These are phyloP conservation scores for Cyclocybe cylindracea DNA, from an alignment of 768 basidiomycete species.

Conservation along the genomic window DNA sequence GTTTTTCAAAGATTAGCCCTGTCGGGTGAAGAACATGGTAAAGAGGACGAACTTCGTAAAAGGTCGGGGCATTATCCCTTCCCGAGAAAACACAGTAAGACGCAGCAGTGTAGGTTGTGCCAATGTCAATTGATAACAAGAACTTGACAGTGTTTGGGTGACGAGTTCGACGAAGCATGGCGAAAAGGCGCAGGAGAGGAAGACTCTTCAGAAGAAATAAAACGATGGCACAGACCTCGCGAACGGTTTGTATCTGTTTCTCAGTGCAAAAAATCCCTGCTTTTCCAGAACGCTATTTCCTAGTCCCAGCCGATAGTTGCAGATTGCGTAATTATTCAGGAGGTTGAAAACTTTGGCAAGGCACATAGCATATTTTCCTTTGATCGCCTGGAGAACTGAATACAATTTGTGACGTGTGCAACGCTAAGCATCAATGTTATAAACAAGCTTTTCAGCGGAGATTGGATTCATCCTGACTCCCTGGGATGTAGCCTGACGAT, in stretches of 20 bases:
- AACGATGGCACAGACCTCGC: no score
- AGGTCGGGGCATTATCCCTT: conserved; percentile 13
- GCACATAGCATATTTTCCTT: no score
- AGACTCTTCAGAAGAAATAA: no score
- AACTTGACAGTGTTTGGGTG: conserved; percentile 17
- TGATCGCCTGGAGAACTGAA: background rate
- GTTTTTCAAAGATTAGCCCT: background rate
- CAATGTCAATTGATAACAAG: conserved; percentile 35
- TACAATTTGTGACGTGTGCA: background rate
- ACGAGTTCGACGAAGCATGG: no score
- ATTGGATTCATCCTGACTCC: conserved; percentile 26
- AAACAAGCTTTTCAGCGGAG: conserved; percentile 33
- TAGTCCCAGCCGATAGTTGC: no score
- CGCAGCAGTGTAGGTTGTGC: conserved; percentile 36
- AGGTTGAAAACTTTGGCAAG: no score
- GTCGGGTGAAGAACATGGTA: no score
- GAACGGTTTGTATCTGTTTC: no score
- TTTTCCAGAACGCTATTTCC: no score
- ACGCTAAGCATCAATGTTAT: conserved; percentile 9
- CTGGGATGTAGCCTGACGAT: conserved; percentile 9
- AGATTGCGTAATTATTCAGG: no score
- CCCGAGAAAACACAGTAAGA: conserved; percentile 23
- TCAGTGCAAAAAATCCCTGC: no score
- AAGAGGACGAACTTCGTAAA: conserved; percentile 10
- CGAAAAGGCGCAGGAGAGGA: no score